Percentiles rank a stretch among this genome's conserved stretches.
Conservation (phyloP, 495 filamentous ascomycete genomes). For the Haplographium delicatum region DNA sequence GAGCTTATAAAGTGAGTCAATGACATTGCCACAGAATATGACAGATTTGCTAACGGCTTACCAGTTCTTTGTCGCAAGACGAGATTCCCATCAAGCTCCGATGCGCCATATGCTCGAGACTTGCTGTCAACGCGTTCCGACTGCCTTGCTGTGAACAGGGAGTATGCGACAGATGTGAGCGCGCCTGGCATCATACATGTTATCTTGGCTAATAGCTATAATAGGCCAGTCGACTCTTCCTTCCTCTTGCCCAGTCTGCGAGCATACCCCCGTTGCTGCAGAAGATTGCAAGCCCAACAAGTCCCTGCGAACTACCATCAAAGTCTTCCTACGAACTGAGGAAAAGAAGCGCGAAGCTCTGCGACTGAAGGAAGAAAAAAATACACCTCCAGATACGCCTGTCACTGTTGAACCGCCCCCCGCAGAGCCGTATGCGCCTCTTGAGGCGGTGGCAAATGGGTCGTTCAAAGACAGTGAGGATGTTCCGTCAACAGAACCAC, state of each 20-base stretch:
- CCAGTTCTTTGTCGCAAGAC: slow-evolving; percentile 70
- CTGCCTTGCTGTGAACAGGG: slow-evolving; percentile 93
- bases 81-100: slow-evolving; percentile 91
- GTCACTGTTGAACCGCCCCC: slow-evolving; percentile 25
- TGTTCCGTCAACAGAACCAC: background rate
- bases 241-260: slow-evolving; percentile 85
- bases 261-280: slow-evolving; percentile 76
- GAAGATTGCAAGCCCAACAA: slow-evolving; percentile 89
- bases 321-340: slow-evolving; percentile 78
- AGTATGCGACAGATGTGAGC: slow-evolving; percentile 86
- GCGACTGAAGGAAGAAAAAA: slow-evolving; percentile 28
- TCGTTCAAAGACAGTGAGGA: no score
- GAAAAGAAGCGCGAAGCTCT: slow-evolving; percentile 70
- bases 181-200: background rate
- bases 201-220: slow-evolving; percentile 1
- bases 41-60: slow-evolving; percentile 20
- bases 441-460: no score
- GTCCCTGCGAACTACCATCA: slow-evolving; percentile 78
- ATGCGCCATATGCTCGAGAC: slow-evolving; percentile 86
- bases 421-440: no score
- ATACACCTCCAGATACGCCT: slow-evolving; percentile 39
- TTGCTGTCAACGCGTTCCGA: slow-evolving; percentile 86
- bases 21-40: background rate
- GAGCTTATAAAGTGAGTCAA: slow-evolving; percentile 38
- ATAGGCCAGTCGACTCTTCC: slow-evolving; percentile 72